Conservation (phyloP, 768 basidiomycete genomes). For the Crassisporium funariophilum region DNA sequence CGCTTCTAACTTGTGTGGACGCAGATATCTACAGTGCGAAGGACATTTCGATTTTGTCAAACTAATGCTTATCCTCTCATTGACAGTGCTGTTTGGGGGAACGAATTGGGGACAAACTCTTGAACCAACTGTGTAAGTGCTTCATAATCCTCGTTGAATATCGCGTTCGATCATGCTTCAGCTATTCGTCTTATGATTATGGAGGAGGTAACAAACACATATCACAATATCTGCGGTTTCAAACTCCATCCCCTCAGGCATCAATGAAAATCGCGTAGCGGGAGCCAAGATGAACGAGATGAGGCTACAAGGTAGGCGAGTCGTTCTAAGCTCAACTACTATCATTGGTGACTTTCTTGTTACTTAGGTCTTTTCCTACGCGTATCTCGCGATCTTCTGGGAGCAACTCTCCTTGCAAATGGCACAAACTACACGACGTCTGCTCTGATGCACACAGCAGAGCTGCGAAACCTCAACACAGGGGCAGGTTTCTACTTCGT, state of each 20-base stretch:
- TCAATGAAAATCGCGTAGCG: slow-evolving; percentile 53
- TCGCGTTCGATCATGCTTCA: background rate
- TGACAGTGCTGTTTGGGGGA: slow-evolving; percentile 58
- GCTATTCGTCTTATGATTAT: slow-evolving; percentile 63
- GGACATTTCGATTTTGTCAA: background rate
- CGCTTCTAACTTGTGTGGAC: slow-evolving; percentile 13
- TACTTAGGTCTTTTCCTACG: slow-evolving; percentile 49
- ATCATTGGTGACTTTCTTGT: background rate
- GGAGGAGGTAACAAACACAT: slow-evolving; percentile 35
- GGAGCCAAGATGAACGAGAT: slow-evolving; percentile 54
- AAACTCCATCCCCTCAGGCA: slow-evolving; percentile 32
- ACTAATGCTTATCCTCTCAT: background rate
- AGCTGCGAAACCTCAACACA: slow-evolving; percentile 47
- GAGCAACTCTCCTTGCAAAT: slow-evolving; percentile 46
- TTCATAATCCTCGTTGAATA: background rate
- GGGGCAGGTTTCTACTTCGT: slow-evolving; percentile 50
- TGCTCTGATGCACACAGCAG: slow-evolving; percentile 43
- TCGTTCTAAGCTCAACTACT: background rate
- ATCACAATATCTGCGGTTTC: background rate
- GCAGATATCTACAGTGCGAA: slow-evolving; percentile 51
- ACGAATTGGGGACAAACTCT: slow-evolving; percentile 66
- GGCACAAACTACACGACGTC: slow-evolving; percentile 53
- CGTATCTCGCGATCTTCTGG: slow-evolving; percentile 50
- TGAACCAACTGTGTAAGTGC: slow-evolving; percentile 49
- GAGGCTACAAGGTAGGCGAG: slow-evolving; percentile 47